These are phyloP conservation scores for Gynandropsis gynandra DNA, from an alignment of 345 rosid genomes.

Conservation along the genomic window DNA sequence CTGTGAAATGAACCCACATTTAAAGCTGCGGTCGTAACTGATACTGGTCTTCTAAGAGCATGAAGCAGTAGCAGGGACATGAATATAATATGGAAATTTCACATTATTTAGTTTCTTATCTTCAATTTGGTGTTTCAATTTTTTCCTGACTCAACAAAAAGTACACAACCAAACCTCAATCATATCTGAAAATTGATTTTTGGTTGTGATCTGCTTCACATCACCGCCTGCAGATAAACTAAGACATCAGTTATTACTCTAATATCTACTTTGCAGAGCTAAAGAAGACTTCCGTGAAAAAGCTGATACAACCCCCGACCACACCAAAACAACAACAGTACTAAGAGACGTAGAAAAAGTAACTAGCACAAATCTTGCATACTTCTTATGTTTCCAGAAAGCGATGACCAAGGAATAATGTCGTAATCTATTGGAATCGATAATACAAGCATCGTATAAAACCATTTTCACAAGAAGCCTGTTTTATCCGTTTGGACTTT, in stretches of 20 bases:
- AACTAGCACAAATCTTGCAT: slow-evolving; percentile 2
- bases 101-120: no score
- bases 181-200: slow-evolving; percentile 66
- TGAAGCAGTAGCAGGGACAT: background rate
- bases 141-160: slow-evolving; percentile 14
- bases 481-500: slow-evolving; percentile 62
- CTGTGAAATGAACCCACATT: background rate
- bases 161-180: slow-evolving; percentile 63
- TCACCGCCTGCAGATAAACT: slow-evolving; percentile 87
- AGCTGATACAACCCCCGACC: background rate
- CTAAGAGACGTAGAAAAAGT: background rate
- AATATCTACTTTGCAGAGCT: background rate
- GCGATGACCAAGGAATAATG: slow-evolving; percentile 5
- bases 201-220: slow-evolving; percentile 68
- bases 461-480: slow-evolving; percentile 84
- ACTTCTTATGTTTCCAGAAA: background rate
- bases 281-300: slow-evolving; percentile 1
- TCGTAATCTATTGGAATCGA: slow-evolving; percentile 15
- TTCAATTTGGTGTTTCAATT: background rate
- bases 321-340: background rate
- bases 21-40: background rate
- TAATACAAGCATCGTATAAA: slow-evolving; percentile 19
- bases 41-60: background rate
- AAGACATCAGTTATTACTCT: slow-evolving; percentile 33
- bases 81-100: no score